phyloP scores from a whole-genome alignment of 768 basidiomycete species.

The Dentipellis fragilis region DNA sequence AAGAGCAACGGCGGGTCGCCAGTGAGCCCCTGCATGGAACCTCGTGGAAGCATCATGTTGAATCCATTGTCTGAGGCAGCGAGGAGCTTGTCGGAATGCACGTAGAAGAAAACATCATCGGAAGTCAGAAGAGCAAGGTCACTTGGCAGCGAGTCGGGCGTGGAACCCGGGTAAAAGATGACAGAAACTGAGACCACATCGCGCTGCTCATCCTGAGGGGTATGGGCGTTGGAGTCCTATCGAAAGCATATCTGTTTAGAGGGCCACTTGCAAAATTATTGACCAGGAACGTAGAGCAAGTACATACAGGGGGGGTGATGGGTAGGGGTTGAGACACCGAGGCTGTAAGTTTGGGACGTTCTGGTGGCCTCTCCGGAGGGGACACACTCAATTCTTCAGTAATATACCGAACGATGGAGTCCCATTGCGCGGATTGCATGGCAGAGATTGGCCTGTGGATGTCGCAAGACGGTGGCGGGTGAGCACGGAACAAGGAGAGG shows the following conservation, averaged over 20 bases:
- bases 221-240: not conserved
- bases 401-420: not conserved
- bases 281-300: too few relatives aligned
- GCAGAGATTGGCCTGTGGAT: too few relatives aligned
- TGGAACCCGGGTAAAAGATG: constrained; percentile 13
- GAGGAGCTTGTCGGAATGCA: constrained; percentile 17
- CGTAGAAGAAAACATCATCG: constrained; percentile 24
- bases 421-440: not conserved
- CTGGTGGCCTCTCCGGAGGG: not conserved
- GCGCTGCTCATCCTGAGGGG: not conserved
- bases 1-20: constrained; percentile 12
- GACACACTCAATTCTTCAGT: not conserved
- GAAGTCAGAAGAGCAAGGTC: constrained; percentile 21
- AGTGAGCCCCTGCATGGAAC: not conserved
- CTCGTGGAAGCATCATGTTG: not conserved
- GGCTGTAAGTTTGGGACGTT: not conserved
- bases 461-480: too few relatives aligned
- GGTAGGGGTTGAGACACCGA: not conserved
- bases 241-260: not conserved
- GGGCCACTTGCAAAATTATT: too few relatives aligned
- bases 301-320: not conserved
- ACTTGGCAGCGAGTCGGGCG: constrained; percentile 6
- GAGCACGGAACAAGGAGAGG: too few relatives aligned
- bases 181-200: constrained; percentile 14
- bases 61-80: constrained; percentile 19